Conservation (phyloP, 495 filamentous ascomycete species). For the Podospora conica region DNA sequence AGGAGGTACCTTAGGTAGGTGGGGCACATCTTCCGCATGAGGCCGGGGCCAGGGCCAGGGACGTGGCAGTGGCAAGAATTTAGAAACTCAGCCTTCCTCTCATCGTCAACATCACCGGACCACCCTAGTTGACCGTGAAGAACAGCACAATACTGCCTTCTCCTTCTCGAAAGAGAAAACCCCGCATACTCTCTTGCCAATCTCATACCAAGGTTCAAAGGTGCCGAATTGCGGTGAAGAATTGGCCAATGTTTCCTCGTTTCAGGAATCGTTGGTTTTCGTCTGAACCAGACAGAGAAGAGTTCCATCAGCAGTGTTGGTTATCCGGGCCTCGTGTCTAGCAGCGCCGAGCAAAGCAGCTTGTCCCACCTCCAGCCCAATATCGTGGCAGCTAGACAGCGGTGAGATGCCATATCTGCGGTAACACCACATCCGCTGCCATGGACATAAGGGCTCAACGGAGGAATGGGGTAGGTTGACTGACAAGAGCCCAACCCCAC, state of each 20-base stretch:
- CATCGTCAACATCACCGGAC: not conserved
- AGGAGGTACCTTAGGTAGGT: not conserved
- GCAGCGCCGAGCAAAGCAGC: not conserved
- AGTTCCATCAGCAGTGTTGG: not conserved
- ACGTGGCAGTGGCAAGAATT: not conserved
- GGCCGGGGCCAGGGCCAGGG: not conserved
- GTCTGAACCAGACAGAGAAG: not conserved
- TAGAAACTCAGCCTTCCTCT: not conserved
- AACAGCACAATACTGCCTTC: not conserved
- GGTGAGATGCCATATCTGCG: not conserved
- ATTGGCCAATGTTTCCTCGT: not conserved
- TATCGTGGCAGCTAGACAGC: not conserved
- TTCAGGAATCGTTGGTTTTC: not conserved
- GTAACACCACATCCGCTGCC: not conserved
- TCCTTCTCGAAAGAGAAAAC: not conserved
- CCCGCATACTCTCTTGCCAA: not conserved
- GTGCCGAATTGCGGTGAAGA: not conserved
- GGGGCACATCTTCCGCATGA: not conserved
- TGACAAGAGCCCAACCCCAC: not conserved
- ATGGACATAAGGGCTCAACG: no score
- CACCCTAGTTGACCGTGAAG: not conserved
- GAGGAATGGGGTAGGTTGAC: not conserved
- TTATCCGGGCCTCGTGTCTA: not conserved
- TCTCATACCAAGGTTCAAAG: not conserved
- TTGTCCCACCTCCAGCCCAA: not conserved